Base-by-base conservation (phyloP, 768 basidiomycete species). In the Trametes cingulata region DNA sequence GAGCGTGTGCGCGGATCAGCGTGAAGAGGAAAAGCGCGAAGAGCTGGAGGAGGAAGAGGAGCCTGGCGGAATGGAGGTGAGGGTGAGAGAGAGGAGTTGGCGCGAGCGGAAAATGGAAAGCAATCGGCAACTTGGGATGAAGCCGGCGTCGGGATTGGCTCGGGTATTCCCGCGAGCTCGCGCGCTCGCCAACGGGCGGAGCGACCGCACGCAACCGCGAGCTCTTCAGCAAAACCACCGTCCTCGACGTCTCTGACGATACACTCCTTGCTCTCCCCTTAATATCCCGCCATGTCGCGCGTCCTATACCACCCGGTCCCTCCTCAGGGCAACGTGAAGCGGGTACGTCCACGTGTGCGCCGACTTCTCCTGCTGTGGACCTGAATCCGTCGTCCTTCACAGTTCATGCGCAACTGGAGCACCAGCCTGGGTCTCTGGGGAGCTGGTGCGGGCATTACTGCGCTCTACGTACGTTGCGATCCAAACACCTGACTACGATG, bases 391-490 rank as follows among this genome's bases (percentile, higher is more conserved):
- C 22, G 19, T 50, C 55, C 7, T 15, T 46, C n/a, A 20, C 60
- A 74, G 74, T 62, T 72, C 49, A 52, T 53, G 37, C 71, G 74
- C 61, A 81, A 77, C 42, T 92, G 90, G 91, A 72, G 75, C 22
- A 73, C 83, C 4, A 82, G 79, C 60, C 73, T 88, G 55, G 81
- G 82, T 25, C 71, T 90, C 43, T 93, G 91, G 91, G 88, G 89
- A 57, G 74, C 80, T 54, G 86, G 88, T 64, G 81, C 76, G 64
- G 90, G 91, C 53, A 77, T 85, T 33, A 82, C 84, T 50, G 87
- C 80, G 48, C 74, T 91, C 69, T 80, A 90, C 69, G 91, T 92
- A 72, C 63, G 84, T 76, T 27, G 24, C 24, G 41, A 1, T 22
- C 17, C 17, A 19, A 24, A n/a, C 24, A 7, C 49, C 25, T 40